Evolutionary conservation across 2,329 filamentous ascomycete species (phyloP), one percentile per base, ranked within the genome.

Genomic region (Trichophyton verrucosum): DNA sequence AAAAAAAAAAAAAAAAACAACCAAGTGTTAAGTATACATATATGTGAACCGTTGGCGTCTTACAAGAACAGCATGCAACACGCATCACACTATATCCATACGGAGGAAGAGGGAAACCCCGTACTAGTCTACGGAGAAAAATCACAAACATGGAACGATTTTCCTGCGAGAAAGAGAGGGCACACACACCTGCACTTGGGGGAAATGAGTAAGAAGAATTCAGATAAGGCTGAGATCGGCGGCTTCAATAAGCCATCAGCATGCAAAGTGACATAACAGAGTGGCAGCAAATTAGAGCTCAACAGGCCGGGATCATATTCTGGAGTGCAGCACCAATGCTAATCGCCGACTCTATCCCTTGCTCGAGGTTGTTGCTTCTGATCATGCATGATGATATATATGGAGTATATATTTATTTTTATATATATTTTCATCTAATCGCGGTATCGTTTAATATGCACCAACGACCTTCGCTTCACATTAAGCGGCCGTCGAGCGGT

Each of bases 161-260:
- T 51, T 13, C 46, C 46, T 24, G 20, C 22, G 46, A 30, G 24
- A 22, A 55, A 30, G 6, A 55, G 27, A 55, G 51, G 49, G 27
- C 27, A 2, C 17, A 47, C n/a, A 47, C 42, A 38, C 33, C 3
- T 13, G 40, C 40, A 44, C 22, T 11, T 33, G 49, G 33, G 51
- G 24, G 24, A 17, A 11, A 55, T 55, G 51, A 17, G 51, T 55
- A 55, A 36, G 30, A 55, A n/a, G 27, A 55, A 36, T 55, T 55
- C 51, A 36, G 51, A 55, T 55, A 55, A 55, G 30, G 51, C 51
- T 55, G 51, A 33, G 51, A 55, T 55, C 51, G 51, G 51, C 51
- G 46, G 46, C 20, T 24, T 24, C 46, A 27, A 51, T 22, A 51
- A 51, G 46, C 46, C 46, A 51, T 51, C 46, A 9, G 24, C 22